Percentiles rank a stretch among this genome's conserved stretches.
Evolutionary conservation across 805 yeast species (phyloP).

Genomic region (Sugiyamaella qingdaonensis): DNA sequence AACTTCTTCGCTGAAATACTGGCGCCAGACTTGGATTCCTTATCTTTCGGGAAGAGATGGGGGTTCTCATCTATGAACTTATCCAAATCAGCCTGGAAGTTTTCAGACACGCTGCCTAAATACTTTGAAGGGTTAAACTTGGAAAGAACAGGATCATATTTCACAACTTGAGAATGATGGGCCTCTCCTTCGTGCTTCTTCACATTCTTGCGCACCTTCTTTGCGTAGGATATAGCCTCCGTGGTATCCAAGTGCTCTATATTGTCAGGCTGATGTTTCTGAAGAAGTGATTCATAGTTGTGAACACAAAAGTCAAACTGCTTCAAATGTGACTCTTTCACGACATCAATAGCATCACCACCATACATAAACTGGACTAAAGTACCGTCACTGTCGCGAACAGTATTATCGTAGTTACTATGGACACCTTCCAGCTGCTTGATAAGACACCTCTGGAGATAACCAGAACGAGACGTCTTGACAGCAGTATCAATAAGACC

Average conservation of each 20-base stretch:
- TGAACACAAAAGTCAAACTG: conserved; percentile 91
- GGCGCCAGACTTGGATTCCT: conserved; percentile 40
- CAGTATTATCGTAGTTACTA: conserved; percentile 88
- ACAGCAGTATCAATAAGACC: conserved; percentile 99
- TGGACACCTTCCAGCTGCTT: conserved; percentile 98
- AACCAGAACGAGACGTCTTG: conserved; percentile 96
- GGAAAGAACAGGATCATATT: conserved; percentile 86
- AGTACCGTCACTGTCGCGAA: conserved; percentile 93
- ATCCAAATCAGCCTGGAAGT: conserved; percentile 78
- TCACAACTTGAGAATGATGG: conserved; percentile 56
- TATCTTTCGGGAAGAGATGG: conserved; percentile 48
- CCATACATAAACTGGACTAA: conserved; percentile 94
- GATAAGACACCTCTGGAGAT: conserved; percentile 95
- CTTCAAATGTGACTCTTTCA: conserved; percentile 89
- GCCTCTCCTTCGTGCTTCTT: conserved; percentile 57
- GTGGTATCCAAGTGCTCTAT: conserved; percentile 76
- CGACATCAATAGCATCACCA: conserved; percentile 93
- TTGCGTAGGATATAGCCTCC: conserved; percentile 71
- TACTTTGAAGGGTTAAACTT: conserved; percentile 84
- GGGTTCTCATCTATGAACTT: conserved; percentile 55
- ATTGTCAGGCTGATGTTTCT: conserved; percentile 78
- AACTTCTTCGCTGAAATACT: conserved; percentile 70
- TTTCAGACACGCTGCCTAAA: conserved; percentile 89
- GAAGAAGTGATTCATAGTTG: conserved; percentile 79
- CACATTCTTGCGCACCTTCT: conserved; percentile 68